Evolutionary conservation across 352 stramenopile genomes (phyloP), one percentile per base, ranked within the genome.

Genomic region (Phytophthora vignae): DNA sequence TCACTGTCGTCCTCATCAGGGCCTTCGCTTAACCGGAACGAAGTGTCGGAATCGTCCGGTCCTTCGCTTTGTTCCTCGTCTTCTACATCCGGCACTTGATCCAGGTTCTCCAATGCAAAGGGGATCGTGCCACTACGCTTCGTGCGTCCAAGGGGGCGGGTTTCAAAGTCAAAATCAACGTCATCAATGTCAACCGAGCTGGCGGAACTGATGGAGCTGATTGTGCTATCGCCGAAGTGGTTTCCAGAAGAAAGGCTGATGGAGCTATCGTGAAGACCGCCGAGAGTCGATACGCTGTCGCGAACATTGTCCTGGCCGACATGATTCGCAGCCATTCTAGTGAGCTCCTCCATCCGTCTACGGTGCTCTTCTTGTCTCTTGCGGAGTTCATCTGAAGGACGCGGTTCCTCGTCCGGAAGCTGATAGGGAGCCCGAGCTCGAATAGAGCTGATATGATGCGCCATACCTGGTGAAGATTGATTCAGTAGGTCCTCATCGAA

Each of bases 341-440:
- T 86, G n/a, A 92, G 76, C 62, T 92, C 82, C 10, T 76, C 79
- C 84, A 92, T 92, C n/a, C 84, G 81, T n/a, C 67, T 77, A 19
- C 62, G 66, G 58, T 92, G 84, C 57, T 90, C 79, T 55, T 82
- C 77, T 62, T 86, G 73, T 15, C 84, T 75, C 59, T 75, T 77
- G 19, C 70, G 73, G 61, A 92, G 68, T 22, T 85, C 74, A 52
- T 88, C 79, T 1, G 81, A 88, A 4, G 52, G 68, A n/a, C 77
- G 81, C 33, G 76, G 61, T 57, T 79, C 65, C 56, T 83, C 78
- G 9, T 87, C 74, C 3, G 73, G 71, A 12, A 82, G 25, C 22
- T 75, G 71, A 9, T 76, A 74, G 2, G 52, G 59, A 31, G 64
- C 50, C 2, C 48, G 67, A 54, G 57, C 69, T 46, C 81, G 75